Conservation (phyloP, 2,329 filamentous ascomycete genomes). For the Hypomyces rosellus region DNA sequence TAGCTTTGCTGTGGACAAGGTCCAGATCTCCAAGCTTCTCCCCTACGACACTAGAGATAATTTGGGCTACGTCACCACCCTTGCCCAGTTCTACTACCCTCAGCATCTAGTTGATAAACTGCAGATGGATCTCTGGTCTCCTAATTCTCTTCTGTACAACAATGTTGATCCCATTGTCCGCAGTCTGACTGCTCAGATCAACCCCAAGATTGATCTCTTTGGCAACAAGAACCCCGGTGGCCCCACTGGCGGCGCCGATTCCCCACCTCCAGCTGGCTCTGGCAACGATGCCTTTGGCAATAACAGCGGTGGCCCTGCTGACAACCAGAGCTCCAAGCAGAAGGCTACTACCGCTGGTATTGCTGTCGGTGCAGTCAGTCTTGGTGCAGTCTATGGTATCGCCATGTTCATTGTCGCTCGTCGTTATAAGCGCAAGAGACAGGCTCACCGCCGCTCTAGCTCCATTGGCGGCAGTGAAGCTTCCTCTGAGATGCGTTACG, state of each 20-base stretch:
- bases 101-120: slow-evolving; percentile 61
- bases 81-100: slow-evolving; percentile 65
- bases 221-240: slow-evolving; percentile 33
- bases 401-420: slow-evolving; percentile 93
- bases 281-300: slow-evolving; percentile 36
- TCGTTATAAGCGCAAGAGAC: slow-evolving; percentile 81
- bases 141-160: slow-evolving; percentile 69
- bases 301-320: slow-evolving; percentile 27
- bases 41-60: slow-evolving; percentile 66
- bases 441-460: slow-evolving; percentile 68
- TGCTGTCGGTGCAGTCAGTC: slow-evolving; percentile 68
- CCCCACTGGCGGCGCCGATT: slow-evolving; percentile 18
- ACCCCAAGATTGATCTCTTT: slow-evolving; percentile 58
- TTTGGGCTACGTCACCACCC: slow-evolving; percentile 75
- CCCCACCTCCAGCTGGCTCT: slow-evolving; percentile 6
- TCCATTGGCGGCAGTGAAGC: slow-evolving; percentile 53
- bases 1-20: slow-evolving; percentile 49
- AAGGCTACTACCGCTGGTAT: slow-evolving; percentile 61
- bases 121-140: slow-evolving; percentile 61
- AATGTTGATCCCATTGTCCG: slow-evolving; percentile 59
- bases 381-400: slow-evolving; percentile 81
- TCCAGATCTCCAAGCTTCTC: slow-evolving; percentile 64
- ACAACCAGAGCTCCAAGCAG: slow-evolving; percentile 51
- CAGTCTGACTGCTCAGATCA: slow-evolving; percentile 73
- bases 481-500: slow-evolving; percentile 49